Evolutionary conservation across 331 rosid species (phyloP), one percentile per base, ranked within the genome.

Genomic region (Prunus yedoensis): DNA sequence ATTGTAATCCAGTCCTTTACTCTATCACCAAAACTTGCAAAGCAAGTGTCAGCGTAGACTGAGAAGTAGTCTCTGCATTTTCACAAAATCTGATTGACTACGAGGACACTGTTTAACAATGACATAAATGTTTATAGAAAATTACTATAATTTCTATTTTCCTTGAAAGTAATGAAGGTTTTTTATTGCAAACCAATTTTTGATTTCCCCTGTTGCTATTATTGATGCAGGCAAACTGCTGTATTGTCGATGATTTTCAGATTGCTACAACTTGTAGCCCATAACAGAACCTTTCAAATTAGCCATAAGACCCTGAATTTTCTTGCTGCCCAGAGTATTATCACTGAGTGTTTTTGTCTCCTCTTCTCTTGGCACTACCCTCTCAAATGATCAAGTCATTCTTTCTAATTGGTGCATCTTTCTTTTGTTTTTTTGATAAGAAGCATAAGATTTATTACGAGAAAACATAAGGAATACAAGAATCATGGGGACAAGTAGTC

Each of bases 1-100:
- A 91, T 7, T 49, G 98, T 87, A 74, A 91, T 80, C 97, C 98
- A 94, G 82, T 83, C 75, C 85, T 94, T 94, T 76, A 91, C 98
- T 82, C 98, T 90, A 79, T 94, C 98, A 17, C 98, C 98, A 83
- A 94, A 94, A 84, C 82, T 87, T 77, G 89, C 88, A 71, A 94
- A 94, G 90, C 98, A 94, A 73, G 97, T 81, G 51, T 94, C 97
- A 50, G 97, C 96, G 53, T 94, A 94, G 81, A 78, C 61, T 65
- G 91, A 86, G 67, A 94, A 91, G 79, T 88, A 87, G 68, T 91
- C 86, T 80, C 98, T 94, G 91, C 78, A 71, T 77, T 78, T 71
- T 77, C 43, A 68, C 74, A 82, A 80, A 70, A 60, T 68, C 79
- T 20, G 45, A 14, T 8, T 7, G 21, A 54, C 21, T 30, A 30